phyloP scores from a whole-genome alignment of 2,329 filamentous ascomycete species.

The Stagonosporopsis tanaceti region DNA sequence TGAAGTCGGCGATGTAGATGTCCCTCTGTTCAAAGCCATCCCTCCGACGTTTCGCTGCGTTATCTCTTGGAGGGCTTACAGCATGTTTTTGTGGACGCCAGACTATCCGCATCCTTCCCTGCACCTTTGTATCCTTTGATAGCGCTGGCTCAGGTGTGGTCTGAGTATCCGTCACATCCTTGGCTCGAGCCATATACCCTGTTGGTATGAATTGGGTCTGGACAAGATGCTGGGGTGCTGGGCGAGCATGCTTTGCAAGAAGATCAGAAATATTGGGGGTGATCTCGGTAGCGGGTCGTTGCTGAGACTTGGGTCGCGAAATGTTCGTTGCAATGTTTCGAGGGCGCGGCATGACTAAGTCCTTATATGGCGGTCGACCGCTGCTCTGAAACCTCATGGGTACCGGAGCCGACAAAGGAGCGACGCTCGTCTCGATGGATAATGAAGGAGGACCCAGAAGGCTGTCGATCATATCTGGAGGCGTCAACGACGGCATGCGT shows the following conservation, averaged over 20 bases:
- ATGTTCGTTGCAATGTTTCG: neutral
- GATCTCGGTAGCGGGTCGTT: neutral
- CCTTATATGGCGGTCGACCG: neutral
- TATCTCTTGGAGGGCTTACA: neutral
- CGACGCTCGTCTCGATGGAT: neutral
- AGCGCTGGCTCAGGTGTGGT: neutral
- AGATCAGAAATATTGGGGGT: neutral
- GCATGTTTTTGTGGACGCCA: neutral
- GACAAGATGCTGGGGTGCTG: neutral
- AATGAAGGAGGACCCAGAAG: neutral
- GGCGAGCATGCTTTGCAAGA: neutral
- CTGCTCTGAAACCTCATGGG: neutral
- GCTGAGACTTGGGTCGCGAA: neutral
- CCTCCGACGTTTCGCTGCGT: neutral
- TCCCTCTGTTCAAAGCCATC: neutral
- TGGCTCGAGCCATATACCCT: neutral
- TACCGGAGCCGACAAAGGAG: neutral
- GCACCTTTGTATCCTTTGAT: neutral
- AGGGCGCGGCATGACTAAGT: too few relatives aligned
- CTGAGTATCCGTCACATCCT: too few relatives aligned
- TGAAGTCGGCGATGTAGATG: constrained; percentile 6
- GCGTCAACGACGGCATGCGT: neutral
- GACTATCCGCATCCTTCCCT: neutral
- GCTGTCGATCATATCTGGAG: neutral
- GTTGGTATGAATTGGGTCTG: too few relatives aligned